Evolutionary conservation across 495 filamentous ascomycete genomes (phyloP).

Genomic region (Emericellopsis terricola): DNA sequence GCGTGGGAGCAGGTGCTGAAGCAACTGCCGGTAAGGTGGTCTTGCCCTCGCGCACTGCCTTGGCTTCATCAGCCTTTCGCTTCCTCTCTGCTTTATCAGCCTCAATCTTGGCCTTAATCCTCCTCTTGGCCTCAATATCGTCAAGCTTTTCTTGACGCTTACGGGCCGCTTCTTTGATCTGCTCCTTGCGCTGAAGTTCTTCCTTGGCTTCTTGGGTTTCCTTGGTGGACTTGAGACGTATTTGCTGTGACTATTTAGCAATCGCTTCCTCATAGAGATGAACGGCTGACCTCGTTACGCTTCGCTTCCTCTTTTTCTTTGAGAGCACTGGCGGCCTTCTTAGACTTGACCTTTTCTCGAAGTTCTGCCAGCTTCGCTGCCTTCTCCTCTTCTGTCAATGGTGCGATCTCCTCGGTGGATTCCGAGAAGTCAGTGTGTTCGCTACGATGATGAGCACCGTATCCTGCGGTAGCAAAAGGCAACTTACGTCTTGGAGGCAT

Average conservation of each 20-base stretch:
- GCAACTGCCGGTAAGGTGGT: slow-evolving; percentile 31
- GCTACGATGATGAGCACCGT: too few species aligned
- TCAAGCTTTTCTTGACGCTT: slow-evolving; percentile 76
- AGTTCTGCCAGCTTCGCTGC: slow-evolving; percentile 59
- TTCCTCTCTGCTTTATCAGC: slow-evolving; percentile 76
- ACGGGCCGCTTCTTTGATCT: slow-evolving; percentile 68
- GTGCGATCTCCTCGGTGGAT: slow-evolving; percentile 77
- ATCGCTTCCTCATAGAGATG: background rate
- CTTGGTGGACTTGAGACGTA: slow-evolving; percentile 65
- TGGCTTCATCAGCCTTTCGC: slow-evolving; percentile 64
- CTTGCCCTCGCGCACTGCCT: slow-evolving; percentile 63
- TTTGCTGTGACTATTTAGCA: slow-evolving; percentile 38
- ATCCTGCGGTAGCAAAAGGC: too few species aligned
- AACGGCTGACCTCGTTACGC: slow-evolving; percentile 56
- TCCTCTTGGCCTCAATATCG: slow-evolving; percentile 72
- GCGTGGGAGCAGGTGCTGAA: slow-evolving; percentile 13
- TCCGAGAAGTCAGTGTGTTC: slow-evolving; percentile 86
- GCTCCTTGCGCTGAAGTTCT: slow-evolving; percentile 70
- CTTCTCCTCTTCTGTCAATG: slow-evolving; percentile 86
- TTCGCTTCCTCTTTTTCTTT: slow-evolving; percentile 72
- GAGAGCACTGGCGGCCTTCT: slow-evolving; percentile 47
- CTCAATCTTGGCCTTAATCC: slow-evolving; percentile 79
- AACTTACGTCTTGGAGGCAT: slow-evolving; percentile 65
- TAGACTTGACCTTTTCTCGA: slow-evolving; percentile 50
- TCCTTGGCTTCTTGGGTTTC: slow-evolving; percentile 67